Conservation (phyloP, 2,329 filamentous ascomycete species). For the Sporothrix protearum region DNA sequence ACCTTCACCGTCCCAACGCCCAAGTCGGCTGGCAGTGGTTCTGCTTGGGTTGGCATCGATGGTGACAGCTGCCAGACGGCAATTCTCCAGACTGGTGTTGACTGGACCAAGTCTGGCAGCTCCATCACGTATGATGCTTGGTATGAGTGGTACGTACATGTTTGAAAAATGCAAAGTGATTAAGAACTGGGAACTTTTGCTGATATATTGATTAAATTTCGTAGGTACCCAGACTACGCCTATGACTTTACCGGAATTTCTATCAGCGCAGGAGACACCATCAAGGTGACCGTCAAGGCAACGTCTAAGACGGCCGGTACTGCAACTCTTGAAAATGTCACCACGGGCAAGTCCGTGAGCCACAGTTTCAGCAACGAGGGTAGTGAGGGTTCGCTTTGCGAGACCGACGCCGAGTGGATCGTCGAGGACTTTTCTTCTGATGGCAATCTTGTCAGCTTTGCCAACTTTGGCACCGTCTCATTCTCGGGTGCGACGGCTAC, state of each 20-base stretch:
- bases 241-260: slow-evolving; percentile 32
- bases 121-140: slow-evolving; percentile 29
- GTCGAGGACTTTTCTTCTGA: slow-evolving; percentile 34
- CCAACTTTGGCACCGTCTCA: slow-evolving; percentile 35
- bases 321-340: slow-evolving; percentile 29
- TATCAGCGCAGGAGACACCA: slow-evolving; percentile 33
- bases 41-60: slow-evolving; percentile 36
- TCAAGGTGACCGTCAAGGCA: slow-evolving; percentile 35
- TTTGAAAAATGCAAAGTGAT: too few relatives aligned
- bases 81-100: slow-evolving; percentile 34
- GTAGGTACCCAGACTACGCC: slow-evolving; percentile 31
- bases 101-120: slow-evolving; percentile 25
- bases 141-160: slow-evolving; percentile 32
- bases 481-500: slow-evolving; percentile 36
- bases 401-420: slow-evolving; percentile 35
- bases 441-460: slow-evolving; percentile 31
- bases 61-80: slow-evolving; percentile 33
- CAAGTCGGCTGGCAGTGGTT: slow-evolving; percentile 27
- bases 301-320: slow-evolving; percentile 35
- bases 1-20: slow-evolving; percentile 33
- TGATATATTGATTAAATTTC: too few relatives aligned
- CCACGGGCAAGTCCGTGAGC: slow-evolving; percentile 48
- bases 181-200: too few relatives aligned
- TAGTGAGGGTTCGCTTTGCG: slow-evolving; percentile 30
- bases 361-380: slow-evolving; percentile 42